Conservation (phyloP, 2,329 filamentous ascomycete genomes). For the Herpomyces periplanetae region DNA sequence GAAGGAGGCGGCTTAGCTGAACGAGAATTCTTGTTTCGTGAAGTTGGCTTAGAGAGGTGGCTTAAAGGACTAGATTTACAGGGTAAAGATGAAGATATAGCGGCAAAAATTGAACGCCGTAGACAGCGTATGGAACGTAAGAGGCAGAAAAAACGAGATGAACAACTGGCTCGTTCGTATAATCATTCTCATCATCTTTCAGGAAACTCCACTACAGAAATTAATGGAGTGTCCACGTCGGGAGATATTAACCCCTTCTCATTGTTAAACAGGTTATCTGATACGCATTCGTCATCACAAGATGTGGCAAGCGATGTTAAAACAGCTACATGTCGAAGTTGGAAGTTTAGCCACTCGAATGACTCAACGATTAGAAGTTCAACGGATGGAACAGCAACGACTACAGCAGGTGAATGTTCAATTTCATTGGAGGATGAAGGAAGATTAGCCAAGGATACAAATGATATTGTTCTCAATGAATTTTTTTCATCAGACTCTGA, state of each 20-base stretch:
- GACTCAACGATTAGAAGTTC: constrained; percentile 9
- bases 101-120: constrained; percentile 28
- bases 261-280: too few species aligned
- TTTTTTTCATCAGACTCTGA: constrained; percentile 24
- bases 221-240: too few species aligned
- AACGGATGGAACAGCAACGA: constrained; percentile 5
- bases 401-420: constrained; percentile 16
- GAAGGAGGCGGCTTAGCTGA: constrained; percentile 83
- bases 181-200: too few species aligned
- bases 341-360: constrained; percentile 5
- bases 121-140: constrained; percentile 39
- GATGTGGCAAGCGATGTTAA: constrained; percentile 11
- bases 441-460: constrained; percentile 33
- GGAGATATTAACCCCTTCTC: too few species aligned
- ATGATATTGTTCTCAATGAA: constrained; percentile 23
- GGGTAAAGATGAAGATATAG: constrained; percentile 32
- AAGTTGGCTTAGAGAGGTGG: constrained; percentile 84
- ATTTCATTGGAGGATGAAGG: constrained; percentile 40
- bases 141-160: constrained; percentile 28
- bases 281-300: too few species aligned
- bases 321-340: constrained; percentile 9
- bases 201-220: too few species aligned
- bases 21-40: constrained; percentile 79
- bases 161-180: constrained; percentile 18
- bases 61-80: constrained; percentile 83